Base-by-base conservation (phyloP, 2,329 filamentous ascomycete species). In the Sarocladium kiliense region DNA sequence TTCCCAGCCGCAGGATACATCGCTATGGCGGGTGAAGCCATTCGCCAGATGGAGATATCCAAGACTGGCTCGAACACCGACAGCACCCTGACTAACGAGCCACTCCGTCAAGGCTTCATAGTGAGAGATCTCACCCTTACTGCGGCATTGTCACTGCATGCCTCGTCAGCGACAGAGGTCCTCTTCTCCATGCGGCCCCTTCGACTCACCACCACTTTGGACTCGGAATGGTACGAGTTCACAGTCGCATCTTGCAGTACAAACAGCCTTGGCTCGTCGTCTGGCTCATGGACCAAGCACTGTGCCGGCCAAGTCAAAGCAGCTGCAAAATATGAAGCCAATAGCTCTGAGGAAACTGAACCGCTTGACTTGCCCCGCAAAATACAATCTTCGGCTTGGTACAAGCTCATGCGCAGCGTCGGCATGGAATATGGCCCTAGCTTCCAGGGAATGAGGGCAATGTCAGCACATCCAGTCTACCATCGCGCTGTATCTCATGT, bases 1-100 rank as follows among this genome's bases (percentile, higher is more conserved):
- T 74, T 73, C 50, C 74, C 74, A 0, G 64, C 54, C 3, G 68
- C 73, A 2, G 70, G 63, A 0, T 75, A 71, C 55, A 26, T 74
- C 1, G 60, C 63, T 11, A 71, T 74, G 63, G 69, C 65, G 6
- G 45, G 27, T 10, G 56, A 57, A 32, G 56, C 56, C 18, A 42
- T 54, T 6, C 23, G 51, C 7, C 55, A 56, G 21, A 26, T 56
- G 27, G 10, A 9, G 45, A 14, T 27, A 19, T 26, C 26, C 14
- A 53, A 11, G 45, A 53, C 23, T 11, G 19, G 3, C 21, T 34
- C n/a, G n/a, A 14, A 45, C 10, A 7, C 21, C 23, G 11, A 6
- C 6, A 12, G 30, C 30, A 12, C 12, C 30, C 6, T 12, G 30
- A 32, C 6, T 6, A 32, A 12, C 30, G 12, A 6, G 30, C 12